Evolutionary conservation across 2,329 filamentous ascomycete genomes (phyloP).

Genomic region (Fusarium cyanostomum): DNA sequence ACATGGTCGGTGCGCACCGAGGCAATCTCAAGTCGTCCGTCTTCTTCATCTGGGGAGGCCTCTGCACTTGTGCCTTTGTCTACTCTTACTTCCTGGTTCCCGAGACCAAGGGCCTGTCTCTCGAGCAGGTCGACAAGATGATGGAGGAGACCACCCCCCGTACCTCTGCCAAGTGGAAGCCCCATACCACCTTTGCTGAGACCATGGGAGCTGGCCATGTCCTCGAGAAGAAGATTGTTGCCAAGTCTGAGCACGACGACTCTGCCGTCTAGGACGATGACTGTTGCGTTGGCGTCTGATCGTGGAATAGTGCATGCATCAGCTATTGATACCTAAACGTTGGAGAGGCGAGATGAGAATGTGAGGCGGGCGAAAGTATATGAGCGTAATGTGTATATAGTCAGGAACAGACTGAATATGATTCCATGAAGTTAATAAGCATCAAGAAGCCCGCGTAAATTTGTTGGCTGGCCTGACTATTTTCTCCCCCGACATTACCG

Average conservation of each 20-base stretch:
- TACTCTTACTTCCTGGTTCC: conserved; percentile 80
- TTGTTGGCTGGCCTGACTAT: too few species aligned
- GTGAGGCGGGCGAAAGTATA: conserved; percentile 16
- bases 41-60: conserved; percentile 79
- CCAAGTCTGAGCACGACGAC: conserved; percentile 45
- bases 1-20: conserved; percentile 63
- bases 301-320: conserved; percentile 9
- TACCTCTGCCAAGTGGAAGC: conserved; percentile 80
- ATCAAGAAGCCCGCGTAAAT: too few species aligned
- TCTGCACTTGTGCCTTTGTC: conserved; percentile 67
- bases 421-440: conserved; percentile 9
- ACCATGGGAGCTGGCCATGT: conserved; percentile 47
- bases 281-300: not conserved
- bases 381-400: conserved; percentile 38
- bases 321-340: conserved; percentile 24
- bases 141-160: conserved; percentile 85
- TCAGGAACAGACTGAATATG: conserved; percentile 35
- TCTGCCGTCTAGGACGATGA: conserved; percentile 44
- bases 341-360: not conserved
- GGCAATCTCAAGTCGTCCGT: conserved; percentile 67
- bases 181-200: conserved; percentile 73
- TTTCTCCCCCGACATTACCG: too few species aligned
- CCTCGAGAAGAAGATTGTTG: conserved; percentile 45
- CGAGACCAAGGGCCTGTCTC: conserved; percentile 79
- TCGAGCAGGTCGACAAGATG: conserved; percentile 87